phyloP scores from a whole-genome alignment of 257 asterid species.

The Paulownia fortunei region DNA sequence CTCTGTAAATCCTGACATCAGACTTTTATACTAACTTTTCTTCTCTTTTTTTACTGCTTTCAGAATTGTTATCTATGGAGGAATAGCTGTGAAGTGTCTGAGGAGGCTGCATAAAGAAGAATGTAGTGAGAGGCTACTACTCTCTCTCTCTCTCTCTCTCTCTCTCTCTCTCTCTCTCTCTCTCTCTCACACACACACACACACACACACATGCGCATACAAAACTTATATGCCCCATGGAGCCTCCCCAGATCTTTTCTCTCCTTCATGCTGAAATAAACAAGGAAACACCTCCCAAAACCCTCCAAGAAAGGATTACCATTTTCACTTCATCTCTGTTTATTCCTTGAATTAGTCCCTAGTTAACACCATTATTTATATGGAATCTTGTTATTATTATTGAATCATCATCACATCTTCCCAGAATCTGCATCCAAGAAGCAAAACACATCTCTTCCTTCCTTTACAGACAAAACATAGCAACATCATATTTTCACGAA shows the following conservation, averaged over 20 bases:
- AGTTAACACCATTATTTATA: slow-evolving; percentile 28
- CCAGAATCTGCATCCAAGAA: slow-evolving; percentile 19
- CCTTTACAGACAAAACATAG: slow-evolving; percentile 20
- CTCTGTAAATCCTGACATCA: slow-evolving; percentile 5
- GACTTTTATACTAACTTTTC: neutral
- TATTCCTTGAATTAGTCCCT: slow-evolving; percentile 33
- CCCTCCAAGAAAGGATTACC: slow-evolving; percentile 11
- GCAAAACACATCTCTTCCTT: slow-evolving; percentile 27
- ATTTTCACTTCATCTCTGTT: slow-evolving; percentile 15
- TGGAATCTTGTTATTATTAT: slow-evolving; percentile 14
- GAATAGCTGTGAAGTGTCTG: slow-evolving; percentile 24
- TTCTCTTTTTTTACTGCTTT: neutral
- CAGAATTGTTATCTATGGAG: neutral
- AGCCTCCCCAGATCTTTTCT: slow-evolving; percentile 32
- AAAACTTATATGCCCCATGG: slow-evolving; percentile 20
- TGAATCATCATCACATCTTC: slow-evolving; percentile 22
- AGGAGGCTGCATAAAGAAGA: slow-evolving; percentile 30
- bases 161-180: slow-evolving; percentile 16
- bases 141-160: slow-evolving; percentile 18
- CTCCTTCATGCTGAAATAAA: slow-evolving; percentile 10
- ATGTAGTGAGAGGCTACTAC: slow-evolving; percentile 32
- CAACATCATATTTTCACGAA: neutral
- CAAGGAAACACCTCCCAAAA: neutral
- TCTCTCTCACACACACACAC: slow-evolving; percentile 2
- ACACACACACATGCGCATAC: neutral